These are phyloP conservation scores for Elsinoe necatrix DNA, from an alignment of 2,329 filamentous ascomycete genomes.

Conservation along the genomic window DNA sequence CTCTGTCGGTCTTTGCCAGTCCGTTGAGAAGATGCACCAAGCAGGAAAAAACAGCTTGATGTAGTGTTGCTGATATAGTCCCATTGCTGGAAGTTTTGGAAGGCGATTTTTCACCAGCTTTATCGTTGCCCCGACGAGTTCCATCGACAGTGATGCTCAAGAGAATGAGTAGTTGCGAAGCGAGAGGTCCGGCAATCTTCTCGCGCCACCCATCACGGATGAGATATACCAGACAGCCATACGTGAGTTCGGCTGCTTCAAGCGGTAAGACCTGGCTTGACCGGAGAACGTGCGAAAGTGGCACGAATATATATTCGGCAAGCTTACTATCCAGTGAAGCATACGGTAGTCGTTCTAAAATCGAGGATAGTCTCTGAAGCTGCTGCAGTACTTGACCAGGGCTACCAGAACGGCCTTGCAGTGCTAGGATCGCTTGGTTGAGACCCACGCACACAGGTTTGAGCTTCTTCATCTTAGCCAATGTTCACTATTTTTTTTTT, in stretches of 20 bases:
- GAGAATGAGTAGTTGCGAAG: constrained; percentile 76
- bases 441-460: constrained; percentile 52
- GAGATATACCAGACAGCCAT: constrained; percentile 66
- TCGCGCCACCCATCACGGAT: constrained; percentile 71
- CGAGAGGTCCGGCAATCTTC: constrained; percentile 61
- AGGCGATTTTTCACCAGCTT: constrained; percentile 20
- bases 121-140: constrained; percentile 49
- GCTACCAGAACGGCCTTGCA: constrained; percentile 39
- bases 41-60: constrained; percentile 60
- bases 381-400: constrained; percentile 40
- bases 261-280: constrained; percentile 64
- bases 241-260: constrained; percentile 62
- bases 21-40: constrained; percentile 58
- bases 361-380: constrained; percentile 39
- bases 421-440: constrained; percentile 45
- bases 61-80: constrained; percentile 62
- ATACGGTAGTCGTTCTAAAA: constrained; percentile 29
- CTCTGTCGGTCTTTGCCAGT: constrained; percentile 42
- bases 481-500: not conserved
- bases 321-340: constrained; percentile 63
- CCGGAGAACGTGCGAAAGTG: constrained; percentile 77
- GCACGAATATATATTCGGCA: constrained; percentile 92
- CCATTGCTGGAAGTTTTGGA: not conserved
- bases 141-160: constrained; percentile 74
- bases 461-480: constrained; percentile 36